These are phyloP conservation scores for Dissophora ornata DNA, from an alignment of 192 early-diverging fungal species.

Conservation along the genomic window DNA sequence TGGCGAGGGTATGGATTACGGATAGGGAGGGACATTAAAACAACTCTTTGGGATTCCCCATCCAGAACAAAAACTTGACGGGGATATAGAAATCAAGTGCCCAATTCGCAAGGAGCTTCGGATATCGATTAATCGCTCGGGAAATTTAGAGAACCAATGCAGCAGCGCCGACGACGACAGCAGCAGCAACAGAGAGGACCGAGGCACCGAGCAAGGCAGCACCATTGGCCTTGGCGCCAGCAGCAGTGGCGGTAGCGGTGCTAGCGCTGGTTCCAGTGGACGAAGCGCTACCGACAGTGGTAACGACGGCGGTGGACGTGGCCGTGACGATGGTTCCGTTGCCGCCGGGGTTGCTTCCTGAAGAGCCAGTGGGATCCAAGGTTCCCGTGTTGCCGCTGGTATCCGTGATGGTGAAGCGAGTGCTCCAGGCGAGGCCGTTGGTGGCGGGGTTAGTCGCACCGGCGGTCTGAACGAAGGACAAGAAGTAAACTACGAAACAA, in stretches of 20 bases:
- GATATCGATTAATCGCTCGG: no score
- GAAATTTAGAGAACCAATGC: constrained; percentile 26
- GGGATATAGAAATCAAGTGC: no score
- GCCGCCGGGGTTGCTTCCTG: constrained; percentile 34
- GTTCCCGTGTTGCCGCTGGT: constrained; percentile 13
- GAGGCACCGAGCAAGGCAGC: constrained; percentile 17
- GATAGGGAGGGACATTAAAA: no score
- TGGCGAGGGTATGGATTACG: no score
- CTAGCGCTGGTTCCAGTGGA: neutral
- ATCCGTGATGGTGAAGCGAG: constrained; percentile 53
- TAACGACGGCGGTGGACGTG: neutral
- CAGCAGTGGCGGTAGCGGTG: constrained; percentile 8
- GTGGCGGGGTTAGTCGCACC: neutral
- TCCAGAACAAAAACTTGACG: no score
- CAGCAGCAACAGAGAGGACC: constrained; percentile 25
- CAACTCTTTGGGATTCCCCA: no score
- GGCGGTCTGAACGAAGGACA: constrained; percentile 18
- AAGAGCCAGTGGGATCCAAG: constrained; percentile 19
- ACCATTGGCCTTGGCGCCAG: constrained; percentile 3
- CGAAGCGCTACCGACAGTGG: neutral
- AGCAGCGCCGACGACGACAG: constrained; percentile 20
- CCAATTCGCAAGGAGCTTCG: no score
- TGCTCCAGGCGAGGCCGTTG: constrained; percentile 23
- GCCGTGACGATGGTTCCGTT: constrained; percentile 25
- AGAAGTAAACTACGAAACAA: constrained; percentile 38